Evolutionary conservation across 108 stramenopile species (phyloP), one percentile per base, ranked within the genome.

Genomic region (Pseudonitzschia delicatissima): DNA sequence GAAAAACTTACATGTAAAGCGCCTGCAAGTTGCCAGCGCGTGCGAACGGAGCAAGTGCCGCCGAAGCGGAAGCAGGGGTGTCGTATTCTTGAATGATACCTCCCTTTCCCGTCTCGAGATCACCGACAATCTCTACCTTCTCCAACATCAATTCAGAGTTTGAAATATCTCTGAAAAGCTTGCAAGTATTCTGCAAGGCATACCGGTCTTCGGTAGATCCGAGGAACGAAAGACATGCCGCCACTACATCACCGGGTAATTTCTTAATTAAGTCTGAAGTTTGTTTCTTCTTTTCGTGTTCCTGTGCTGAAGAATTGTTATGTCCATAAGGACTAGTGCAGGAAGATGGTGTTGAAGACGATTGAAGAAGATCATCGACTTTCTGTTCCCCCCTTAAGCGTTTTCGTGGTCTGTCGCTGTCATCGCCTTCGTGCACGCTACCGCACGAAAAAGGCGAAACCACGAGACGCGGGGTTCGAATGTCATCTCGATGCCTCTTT

Each of bases 21-120:
- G 88, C 87, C 59, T 93, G 79, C 45, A 85, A 51, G 59, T 93
- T 93, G 45, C 87, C 85, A 17, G 87, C 87, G 13, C 63, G 75
- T 20, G 78, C 83, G 64, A 83, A 93, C 25, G 76, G 73, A 32
- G 73, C 34, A 44, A 79, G 59, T 28, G 50, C 49, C 28, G 55
- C 71, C 7, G 73, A 67, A 5, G 80, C 84, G 33, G 77, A 69
- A 18, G 74, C 61, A 51, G 82, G 71, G 36, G 81, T 77, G 67
- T 85, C 82, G 42, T 77, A 29, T 27, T 83, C 77, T 34, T 62
- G 73, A 27, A 82, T 69, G 47, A 83, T 78, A 17, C 80, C 76
- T 32, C 64, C 40, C 45, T 66, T 47, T 23, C 79, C 81, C 36
- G 82, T 80, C 58, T 78, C 68, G 23, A 64, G 36, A 42, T 80